Evolutionary conservation across 805 yeast genomes (phyloP).

Genomic region (Metschnikowia santaceciliae): DNA sequence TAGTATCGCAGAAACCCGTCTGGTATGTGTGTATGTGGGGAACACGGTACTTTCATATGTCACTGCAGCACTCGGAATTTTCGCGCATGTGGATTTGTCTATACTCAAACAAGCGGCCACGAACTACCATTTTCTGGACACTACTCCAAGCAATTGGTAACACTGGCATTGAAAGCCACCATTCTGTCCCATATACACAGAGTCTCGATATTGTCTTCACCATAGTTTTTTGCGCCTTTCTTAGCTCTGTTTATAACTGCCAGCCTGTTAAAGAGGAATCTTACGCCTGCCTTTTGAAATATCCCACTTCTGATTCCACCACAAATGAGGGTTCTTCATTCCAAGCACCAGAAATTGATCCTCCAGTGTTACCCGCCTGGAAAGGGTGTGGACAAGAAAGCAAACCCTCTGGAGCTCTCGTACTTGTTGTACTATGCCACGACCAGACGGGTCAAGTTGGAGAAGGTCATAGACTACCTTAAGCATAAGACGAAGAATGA

Average conservation of each 20-base stretch:
- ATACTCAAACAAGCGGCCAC: neutral
- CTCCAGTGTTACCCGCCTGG: slow-evolving; percentile 94
- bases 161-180: neutral
- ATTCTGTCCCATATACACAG: neutral
- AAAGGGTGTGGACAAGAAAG: slow-evolving; percentile 77
- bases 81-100: slow-evolving; percentile 4
- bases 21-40: neutral
- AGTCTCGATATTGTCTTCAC: neutral
- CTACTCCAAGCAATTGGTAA: neutral
- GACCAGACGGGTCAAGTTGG: slow-evolving; percentile 81
- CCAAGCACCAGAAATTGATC: slow-evolving; percentile 87
- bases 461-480: slow-evolving; percentile 74
- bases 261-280: neutral
- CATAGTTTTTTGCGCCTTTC: neutral
- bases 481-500: slow-evolving; percentile 60
- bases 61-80: neutral
- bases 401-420: slow-evolving; percentile 88
- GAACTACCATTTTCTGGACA: slow-evolving; percentile 2
- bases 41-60: slow-evolving; percentile 2
- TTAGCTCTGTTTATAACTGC: neutral
- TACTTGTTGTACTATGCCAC: slow-evolving; percentile 87
- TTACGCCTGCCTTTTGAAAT: neutral
- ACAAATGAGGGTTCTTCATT: slow-evolving; percentile 43
- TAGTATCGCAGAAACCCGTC: too few relatives aligned
- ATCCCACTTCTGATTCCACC: neutral